Evolutionary conservation across 345 rosid species (phyloP).

Genomic region (Adansonia digitata): DNA sequence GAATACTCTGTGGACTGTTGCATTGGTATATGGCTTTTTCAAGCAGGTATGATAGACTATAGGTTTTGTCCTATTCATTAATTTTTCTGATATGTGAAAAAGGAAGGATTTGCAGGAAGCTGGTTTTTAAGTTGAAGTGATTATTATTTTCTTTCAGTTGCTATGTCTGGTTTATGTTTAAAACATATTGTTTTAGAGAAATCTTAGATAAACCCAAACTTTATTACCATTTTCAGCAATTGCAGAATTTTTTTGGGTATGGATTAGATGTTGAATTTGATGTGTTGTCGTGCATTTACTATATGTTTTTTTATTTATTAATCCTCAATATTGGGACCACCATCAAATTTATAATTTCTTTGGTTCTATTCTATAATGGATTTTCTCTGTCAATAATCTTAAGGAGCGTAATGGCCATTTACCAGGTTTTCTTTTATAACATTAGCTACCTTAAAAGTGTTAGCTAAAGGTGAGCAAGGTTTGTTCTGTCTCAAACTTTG

Average conservation of each 20-base stretch:
- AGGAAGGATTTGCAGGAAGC: neutral
- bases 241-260: neutral
- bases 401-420: neutral
- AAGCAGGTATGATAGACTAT: slow-evolving; percentile 61
- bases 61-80: neutral
- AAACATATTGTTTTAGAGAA: neutral
- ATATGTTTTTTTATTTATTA: neutral
- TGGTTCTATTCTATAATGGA: neutral
- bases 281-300: neutral
- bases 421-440: neutral
- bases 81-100: neutral
- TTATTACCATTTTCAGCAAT: neutral
- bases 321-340: neutral
- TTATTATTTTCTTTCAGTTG: neutral
- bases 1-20: slow-evolving; percentile 83
- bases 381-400: neutral
- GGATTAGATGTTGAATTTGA: neutral
- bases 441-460: neutral
- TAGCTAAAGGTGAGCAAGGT: neutral
- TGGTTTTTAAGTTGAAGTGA: neutral
- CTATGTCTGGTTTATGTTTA: neutral
- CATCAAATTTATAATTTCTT: neutral
- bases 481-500: neutral
- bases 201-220: neutral
- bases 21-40: slow-evolving; percentile 90